Conservation (phyloP, 2,329 filamentous ascomycete genomes). For the Epichloe festucae region DNA sequence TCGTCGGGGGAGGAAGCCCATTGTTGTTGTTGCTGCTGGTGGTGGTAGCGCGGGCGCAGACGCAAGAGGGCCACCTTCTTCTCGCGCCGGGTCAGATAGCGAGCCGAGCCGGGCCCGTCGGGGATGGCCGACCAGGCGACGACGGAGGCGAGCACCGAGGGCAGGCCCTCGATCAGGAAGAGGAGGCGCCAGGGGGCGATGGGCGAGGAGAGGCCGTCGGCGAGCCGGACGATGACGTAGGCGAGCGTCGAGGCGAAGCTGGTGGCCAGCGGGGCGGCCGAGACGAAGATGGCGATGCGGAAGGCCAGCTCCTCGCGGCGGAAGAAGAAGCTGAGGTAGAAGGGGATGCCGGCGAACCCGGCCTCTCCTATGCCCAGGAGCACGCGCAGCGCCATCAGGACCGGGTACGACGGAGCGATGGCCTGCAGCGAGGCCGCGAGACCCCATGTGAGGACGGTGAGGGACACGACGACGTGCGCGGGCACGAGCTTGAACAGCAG, state of each 20-base stretch:
- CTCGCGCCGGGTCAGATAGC: slow-evolving; percentile 49
- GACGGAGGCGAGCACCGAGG: slow-evolving; percentile 61
- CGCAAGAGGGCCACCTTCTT: slow-evolving; percentile 59
- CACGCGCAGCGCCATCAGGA: slow-evolving; percentile 40
- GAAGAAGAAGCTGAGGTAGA: slow-evolving; percentile 54
- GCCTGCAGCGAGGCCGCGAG: slow-evolving; percentile 62
- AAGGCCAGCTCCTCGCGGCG: slow-evolving; percentile 64
- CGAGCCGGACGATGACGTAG: slow-evolving; percentile 62
- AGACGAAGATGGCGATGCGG: slow-evolving; percentile 75
- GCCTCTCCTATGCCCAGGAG: slow-evolving; percentile 52
- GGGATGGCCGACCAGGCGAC: slow-evolving; percentile 65
- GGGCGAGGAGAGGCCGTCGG: slow-evolving; percentile 40
- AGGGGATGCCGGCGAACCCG: slow-evolving; percentile 50
- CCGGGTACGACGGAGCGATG: slow-evolving; percentile 49
- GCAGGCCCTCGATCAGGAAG: slow-evolving; percentile 76
- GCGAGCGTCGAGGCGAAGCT: slow-evolving; percentile 67
- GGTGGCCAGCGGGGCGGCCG: slow-evolving; percentile 70
- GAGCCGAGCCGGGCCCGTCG: slow-evolving; percentile 56
- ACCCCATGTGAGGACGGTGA: slow-evolving; percentile 68
- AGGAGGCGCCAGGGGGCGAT: slow-evolving; percentile 75
- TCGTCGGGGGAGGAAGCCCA: background rate
- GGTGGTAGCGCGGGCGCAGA: slow-evolving; percentile 27
- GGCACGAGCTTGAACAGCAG: slow-evolving; percentile 48
- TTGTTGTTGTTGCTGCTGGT: slow-evolving; percentile 18
- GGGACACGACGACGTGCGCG: slow-evolving; percentile 44